phyloP scores from a whole-genome alignment of 371 early-diverging fungal genomes.

The Dichotomocladium elegans region DNA sequence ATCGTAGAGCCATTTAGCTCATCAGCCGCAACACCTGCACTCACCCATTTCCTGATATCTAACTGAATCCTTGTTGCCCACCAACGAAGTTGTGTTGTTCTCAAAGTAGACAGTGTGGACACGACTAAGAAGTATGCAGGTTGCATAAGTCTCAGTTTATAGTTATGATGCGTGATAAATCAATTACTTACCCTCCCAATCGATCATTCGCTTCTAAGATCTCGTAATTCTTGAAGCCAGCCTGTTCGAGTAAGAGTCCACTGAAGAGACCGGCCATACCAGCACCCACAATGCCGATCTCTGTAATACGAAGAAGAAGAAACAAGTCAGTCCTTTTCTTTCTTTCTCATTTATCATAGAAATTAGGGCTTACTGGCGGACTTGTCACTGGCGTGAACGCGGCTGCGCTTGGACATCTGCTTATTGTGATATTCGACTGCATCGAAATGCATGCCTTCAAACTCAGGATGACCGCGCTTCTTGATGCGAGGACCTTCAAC shows the following conservation, averaged over 20 bases:
- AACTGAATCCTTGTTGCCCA: background rate
- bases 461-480: slow-evolving; percentile 27
- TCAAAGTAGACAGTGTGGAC: slow-evolving; percentile 29
- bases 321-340: too few species aligned
- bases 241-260: slow-evolving; percentile 22
- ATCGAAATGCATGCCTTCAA: slow-evolving; percentile 27
- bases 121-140: too few species aligned
- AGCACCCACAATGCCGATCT: slow-evolving; percentile 33
- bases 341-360: background rate
- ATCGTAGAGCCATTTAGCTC: background rate
- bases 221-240: slow-evolving; percentile 27
- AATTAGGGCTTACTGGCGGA: slow-evolving; percentile 6
- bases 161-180: too few species aligned
- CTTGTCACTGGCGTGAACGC: slow-evolving; percentile 15
- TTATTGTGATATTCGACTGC: slow-evolving; percentile 23
- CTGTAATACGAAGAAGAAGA: slow-evolving; percentile 5
- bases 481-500: slow-evolving; percentile 5
- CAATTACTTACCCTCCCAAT: slow-evolving; percentile 22
- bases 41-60: slow-evolving; percentile 31
- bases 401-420: slow-evolving; percentile 12
- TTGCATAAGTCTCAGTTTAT: too few species aligned
- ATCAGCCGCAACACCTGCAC: background rate
- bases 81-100: slow-evolving; percentile 5
- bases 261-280: slow-evolving; percentile 35
- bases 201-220: slow-evolving; percentile 29